Base-by-base conservation (phyloP, 1,284 basidiomycete genomes). In the Athelia psychrophila region DNA sequence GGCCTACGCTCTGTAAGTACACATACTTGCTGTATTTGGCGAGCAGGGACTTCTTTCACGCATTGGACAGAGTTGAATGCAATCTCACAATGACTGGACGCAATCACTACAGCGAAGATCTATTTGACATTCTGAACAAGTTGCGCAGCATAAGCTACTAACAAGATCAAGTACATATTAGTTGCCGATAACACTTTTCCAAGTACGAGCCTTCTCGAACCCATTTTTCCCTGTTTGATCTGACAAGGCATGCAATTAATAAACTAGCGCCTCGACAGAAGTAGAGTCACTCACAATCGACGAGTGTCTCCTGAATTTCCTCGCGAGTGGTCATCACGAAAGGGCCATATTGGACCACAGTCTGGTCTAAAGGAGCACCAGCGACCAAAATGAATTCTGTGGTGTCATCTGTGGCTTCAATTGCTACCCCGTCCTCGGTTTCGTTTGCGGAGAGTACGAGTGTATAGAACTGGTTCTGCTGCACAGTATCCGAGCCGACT, bases 321-420 rank as follows among this genome's bases (percentile, higher is more conserved):
- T 88, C 81, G 15, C 76, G 74, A 2, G 77, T 83, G 8, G 88
- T 93, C 82, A 95, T 88, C 12, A 96, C 95, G 64, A 91, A 91
- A 10, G 91, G 91, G 6, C 92, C 92, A 59, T 94, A 87, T 65
- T 96, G 94, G 51, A 92, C 78, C 3, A 97, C 91, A 0, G 82
- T 76, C 69, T 98, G 95, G 57, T 95, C 83, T 4, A 99, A 78
- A 12, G 95, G 93, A 69, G 96, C 87, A 9, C 91, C 95, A 5
- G 95, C 88, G 53, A 90, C 87, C 61, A 96, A 64, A 18, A 91
- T 73, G 46, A 91, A 76, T 51, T 93, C 83, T 0, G 91, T 88
- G 53, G 80, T 76, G 52, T 80, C 79, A 46, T 79, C 75, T 2
- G 63, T 63, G 12, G 83, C 83, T 22, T 77, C 77, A 51, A 93